Conservation (phyloP, 2,329 filamentous ascomycete genomes). For the Apiospora arundinis region DNA sequence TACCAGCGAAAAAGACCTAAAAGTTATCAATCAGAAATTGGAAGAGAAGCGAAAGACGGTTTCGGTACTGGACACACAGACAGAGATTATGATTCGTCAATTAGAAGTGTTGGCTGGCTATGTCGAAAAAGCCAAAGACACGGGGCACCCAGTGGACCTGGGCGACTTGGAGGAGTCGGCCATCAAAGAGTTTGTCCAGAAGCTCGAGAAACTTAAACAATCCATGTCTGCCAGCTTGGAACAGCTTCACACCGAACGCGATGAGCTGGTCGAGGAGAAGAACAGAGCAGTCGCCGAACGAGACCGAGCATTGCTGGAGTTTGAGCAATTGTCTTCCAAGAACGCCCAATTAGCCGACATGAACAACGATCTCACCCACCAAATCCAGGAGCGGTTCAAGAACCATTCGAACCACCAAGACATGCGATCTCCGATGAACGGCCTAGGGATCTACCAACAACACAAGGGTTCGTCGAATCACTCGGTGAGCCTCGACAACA, state of each 20-base stretch:
- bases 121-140: conserved; percentile 84
- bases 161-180: conserved; percentile 85
- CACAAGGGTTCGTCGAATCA: conserved; percentile 54
- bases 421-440: conserved; percentile 55
- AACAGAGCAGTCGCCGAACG: conserved; percentile 82
- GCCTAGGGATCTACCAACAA: conserved; percentile 63
- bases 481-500: conserved; percentile 57
- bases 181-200: conserved; percentile 88
- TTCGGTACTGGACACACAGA: conserved; percentile 90
- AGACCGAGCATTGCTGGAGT: conserved; percentile 92
- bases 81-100: conserved; percentile 93
- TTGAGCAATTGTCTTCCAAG: conserved; percentile 92
- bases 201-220: conserved; percentile 66
- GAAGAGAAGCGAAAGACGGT: conserved; percentile 95
- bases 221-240: conserved; percentile 64
- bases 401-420: conserved; percentile 58
- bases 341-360: conserved; percentile 93
- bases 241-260: conserved; percentile 72
- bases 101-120: conserved; percentile 89
- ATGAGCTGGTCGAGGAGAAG: conserved; percentile 85
- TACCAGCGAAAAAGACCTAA: conserved; percentile 66
- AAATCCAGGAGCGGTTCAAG: conserved; percentile 93
- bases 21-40: conserved; percentile 84
- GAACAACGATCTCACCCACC: conserved; percentile 94
- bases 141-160: conserved; percentile 79